Base-by-base conservation (phyloP, 2,329 filamentous ascomycete species). In the Calonectria ilicicola region DNA sequence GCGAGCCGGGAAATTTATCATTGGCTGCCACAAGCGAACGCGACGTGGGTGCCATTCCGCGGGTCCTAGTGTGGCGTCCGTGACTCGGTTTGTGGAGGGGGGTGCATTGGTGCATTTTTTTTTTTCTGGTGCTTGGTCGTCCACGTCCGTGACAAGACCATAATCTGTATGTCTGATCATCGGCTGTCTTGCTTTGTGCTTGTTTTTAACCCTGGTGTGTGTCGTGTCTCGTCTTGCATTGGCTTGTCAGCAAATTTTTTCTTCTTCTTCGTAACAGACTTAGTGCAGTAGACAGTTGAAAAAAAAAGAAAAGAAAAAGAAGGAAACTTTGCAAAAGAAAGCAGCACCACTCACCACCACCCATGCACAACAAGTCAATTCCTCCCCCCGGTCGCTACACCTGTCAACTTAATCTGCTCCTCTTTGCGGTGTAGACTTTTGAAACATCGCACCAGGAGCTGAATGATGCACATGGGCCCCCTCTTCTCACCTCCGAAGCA, bases 1-100 rank as follows among this genome's bases (percentile, higher is more conserved):
- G 79, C 79, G 80, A 81, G 78, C 73, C 77, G 78, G 76, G 72
- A 73, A 79, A 75, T 78, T 78, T 77, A 69, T 81, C 72, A 81
- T 81, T 81, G 80, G 79, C 8, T 51, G 58, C 53, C 56, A 47
- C 71, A 81, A 80, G 79, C 80, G 80, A 81, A 78, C 67, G 65
- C 68, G 74, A 74, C 73, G 63, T 72, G 69, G 72, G 65, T 69
- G 60, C 62, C 72, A 77, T 79, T 79, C 77, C 77, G 76, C 77
- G 66, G 76, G 74, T 63, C 65, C 51, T 63, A 63, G 58, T 32
- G 58, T 63, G 58, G 58, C 58, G 58, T 46, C 53, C 53, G 53
- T 60, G 53, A 60, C 53, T 60, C 40, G 58, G 38, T 40, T 42
- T 63, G 58, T 17, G 38, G 58, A 63, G 40, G 19, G 19, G 58